phyloP scores from a whole-genome alignment of 257 asterid genomes.

The Linderniella brevidens region DNA sequence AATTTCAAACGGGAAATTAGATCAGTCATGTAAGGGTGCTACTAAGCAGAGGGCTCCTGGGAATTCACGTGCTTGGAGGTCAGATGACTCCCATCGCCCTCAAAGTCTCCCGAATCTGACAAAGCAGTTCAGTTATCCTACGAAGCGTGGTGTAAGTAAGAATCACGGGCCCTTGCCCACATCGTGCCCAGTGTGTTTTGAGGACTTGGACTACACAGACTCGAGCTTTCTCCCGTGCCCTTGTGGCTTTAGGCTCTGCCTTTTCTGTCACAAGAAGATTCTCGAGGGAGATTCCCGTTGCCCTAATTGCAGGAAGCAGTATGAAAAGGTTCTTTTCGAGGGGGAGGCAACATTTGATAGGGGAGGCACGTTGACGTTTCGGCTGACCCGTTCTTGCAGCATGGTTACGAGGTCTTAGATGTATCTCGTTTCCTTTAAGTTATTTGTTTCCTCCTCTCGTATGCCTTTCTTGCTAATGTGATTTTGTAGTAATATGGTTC shows the following conservation, averaged over 20 bases:
- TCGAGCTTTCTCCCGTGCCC: conserved; percentile 66
- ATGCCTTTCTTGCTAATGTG: too few relatives aligned
- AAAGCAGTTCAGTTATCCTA: conserved; percentile 40
- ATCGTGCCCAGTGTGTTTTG: conserved; percentile 76
- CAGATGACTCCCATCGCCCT: conserved; percentile 76
- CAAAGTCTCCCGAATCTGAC: conserved; percentile 68
- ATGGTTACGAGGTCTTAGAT: conserved; percentile 51
- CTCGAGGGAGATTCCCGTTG: conserved; percentile 88
- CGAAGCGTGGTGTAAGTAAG: conserved; percentile 33
- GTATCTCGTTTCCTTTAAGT: neutral
- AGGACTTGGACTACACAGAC: conserved; percentile 82
- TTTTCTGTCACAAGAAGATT: conserved; percentile 87
- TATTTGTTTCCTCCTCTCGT: too few relatives aligned
- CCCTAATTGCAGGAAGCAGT: conserved; percentile 84
- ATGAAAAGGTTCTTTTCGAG: conserved; percentile 21
- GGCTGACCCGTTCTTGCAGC: conserved; percentile 55
- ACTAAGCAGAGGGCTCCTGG: conserved; percentile 18
- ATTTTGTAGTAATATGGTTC: too few relatives aligned
- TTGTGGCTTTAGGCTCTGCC: conserved; percentile 91
- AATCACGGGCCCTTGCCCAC: conserved; percentile 29
- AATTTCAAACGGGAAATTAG: conserved; percentile 12
- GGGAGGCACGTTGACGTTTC: conserved; percentile 30
- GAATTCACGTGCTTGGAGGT: conserved; percentile 61
- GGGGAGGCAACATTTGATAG: conserved; percentile 46
- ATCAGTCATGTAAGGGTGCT: conserved; percentile 20